A percentile compares a stretch with the other conserved stretches of the same genome.
Conservation (phyloP, 2,329 filamentous ascomycete species). For the Xylaria sp. region DNA sequence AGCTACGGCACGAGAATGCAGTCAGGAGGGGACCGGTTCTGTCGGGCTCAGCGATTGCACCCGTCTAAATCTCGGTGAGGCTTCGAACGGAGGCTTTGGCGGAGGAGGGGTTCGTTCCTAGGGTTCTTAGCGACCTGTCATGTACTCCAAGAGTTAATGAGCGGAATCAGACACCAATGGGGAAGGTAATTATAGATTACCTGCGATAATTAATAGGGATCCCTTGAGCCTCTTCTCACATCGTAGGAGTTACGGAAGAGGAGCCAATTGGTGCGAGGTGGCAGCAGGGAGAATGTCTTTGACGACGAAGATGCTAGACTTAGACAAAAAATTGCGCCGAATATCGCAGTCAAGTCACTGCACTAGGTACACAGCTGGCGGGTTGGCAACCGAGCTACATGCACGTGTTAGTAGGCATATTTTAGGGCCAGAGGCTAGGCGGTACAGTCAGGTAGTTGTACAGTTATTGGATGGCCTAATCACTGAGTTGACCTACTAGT, state of each 20-base stretch:
- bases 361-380: slow-evolving; percentile 4
- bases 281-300: slow-evolving; percentile 20
- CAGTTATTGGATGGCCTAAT: not conserved
- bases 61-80: slow-evolving; percentile 29
- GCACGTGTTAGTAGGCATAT: not conserved
- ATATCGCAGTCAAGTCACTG: slow-evolving; percentile 28
- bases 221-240: slow-evolving; percentile 35
- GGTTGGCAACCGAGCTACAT: slow-evolving; percentile 4
- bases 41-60: slow-evolving; percentile 14
- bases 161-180: slow-evolving; percentile 35
- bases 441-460: slow-evolving; percentile 2
- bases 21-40: slow-evolving; percentile 6
- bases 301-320: slow-evolving; percentile 20
- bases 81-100: slow-evolving; percentile 20
- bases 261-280: slow-evolving; percentile 38
- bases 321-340: slow-evolving; percentile 39
- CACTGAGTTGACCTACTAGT: not conserved
- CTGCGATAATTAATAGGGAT: slow-evolving; percentile 41
- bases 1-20: slow-evolving; percentile 17
- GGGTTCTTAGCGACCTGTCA: slow-evolving; percentile 28
- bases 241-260: slow-evolving; percentile 37
- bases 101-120: slow-evolving; percentile 33
- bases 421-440: not conserved
- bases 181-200: slow-evolving; percentile 38
- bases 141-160: slow-evolving; percentile 31